Evolutionary conservation across 345 rosid species (phyloP), one percentile per base, ranked within the genome.

Genomic region (Cardamine resedifolia): DNA sequence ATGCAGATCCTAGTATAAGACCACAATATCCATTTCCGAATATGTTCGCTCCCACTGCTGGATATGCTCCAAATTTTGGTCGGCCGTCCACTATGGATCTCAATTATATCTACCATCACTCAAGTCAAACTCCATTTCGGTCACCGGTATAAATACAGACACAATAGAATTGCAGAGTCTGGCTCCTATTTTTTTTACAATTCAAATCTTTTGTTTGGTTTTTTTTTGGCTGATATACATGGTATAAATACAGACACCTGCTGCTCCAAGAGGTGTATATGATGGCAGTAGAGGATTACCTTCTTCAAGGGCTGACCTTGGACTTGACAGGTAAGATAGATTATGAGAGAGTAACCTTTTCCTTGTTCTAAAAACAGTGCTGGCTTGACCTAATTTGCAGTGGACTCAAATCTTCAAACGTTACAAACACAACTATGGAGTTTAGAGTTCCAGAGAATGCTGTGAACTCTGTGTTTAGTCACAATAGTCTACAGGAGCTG

Each of bases 361-460:
- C 53, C 26, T 48, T 20, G 15, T 49, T 21, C 55, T 49, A 2
- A 49, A 10, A 21, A 5, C n/a, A 11, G n/a, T 50, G 28, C 9
- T 34, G 38, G 38, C 38, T 34, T 34, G 39, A 21, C 55, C 28
- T 50, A n/a, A n/a, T 50, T 21, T 23, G 28, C 55, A 50, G n/a
- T 2, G 7, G 55, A 11, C n/a, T 2, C 28, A 23, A 5, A 21
- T 11, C 28, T 49, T 10, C 55, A 5, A 49, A 10, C 15, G 28
- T 49, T 21, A 50, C 9, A 11, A 23, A 23, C 9, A 50, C 2
- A 24, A 24, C 18, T 23, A 31, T 51, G 57, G 96, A 48, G 85
- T 78, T 82, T 38, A 51, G 79, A 49, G 83, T 90, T 43, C 88
- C 95, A 52, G 95, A 87, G 58, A 55, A 75, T 64, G 85, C 82